phyloP scores from a whole-genome alignment of 2,329 filamentous ascomycete genomes.

The Pseudopithomyces chartarum region DNA sequence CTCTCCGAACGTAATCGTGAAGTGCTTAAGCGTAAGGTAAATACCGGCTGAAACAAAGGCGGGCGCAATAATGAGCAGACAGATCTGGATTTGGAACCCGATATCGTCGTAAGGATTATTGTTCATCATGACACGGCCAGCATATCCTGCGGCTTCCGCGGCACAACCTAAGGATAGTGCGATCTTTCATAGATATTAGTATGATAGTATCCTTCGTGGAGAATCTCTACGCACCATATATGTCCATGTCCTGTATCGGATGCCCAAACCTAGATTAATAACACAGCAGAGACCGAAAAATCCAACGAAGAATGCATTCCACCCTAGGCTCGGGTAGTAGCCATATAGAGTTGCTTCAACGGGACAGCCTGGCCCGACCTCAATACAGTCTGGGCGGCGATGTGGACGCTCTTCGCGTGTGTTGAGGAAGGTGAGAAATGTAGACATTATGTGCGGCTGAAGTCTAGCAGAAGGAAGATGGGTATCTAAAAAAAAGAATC shows the following conservation, averaged over 20 bases:
- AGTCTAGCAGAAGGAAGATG: not conserved
- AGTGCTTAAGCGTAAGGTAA: slow-evolving; percentile 62
- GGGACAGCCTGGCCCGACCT: slow-evolving; percentile 43
- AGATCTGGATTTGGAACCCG: slow-evolving; percentile 61
- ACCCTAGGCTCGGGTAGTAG: slow-evolving; percentile 58
- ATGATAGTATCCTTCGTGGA: not conserved
- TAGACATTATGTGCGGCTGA: not conserved
- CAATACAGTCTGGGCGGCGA: slow-evolving; percentile 1
- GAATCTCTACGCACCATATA: slow-evolving; percentile 47
- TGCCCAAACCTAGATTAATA: slow-evolving; percentile 55
- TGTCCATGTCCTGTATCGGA: slow-evolving; percentile 60
- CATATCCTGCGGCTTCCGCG: slow-evolving; percentile 62
- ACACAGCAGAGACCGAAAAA: slow-evolving; percentile 57
- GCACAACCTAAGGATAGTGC: slow-evolving; percentile 55
- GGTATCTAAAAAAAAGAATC: not conserved
- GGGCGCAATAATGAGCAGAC: slow-evolving; percentile 61
- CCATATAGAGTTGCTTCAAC: slow-evolving; percentile 57
- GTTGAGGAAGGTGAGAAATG: slow-evolving; percentile 11
- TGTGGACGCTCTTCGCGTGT: slow-evolving; percentile 19
- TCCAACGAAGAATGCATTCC: slow-evolving; percentile 58
- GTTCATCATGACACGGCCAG: slow-evolving; percentile 59
- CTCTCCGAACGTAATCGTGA: slow-evolving; percentile 60
- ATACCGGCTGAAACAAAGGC: slow-evolving; percentile 61
- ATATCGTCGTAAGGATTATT: slow-evolving; percentile 56
- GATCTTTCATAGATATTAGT: slow-evolving; percentile 23